Percentiles rank a stretch among this genome's conserved stretches.
phyloP scores from a whole-genome alignment of 257 asterid species.

The Solanum pinnatisectum region DNA sequence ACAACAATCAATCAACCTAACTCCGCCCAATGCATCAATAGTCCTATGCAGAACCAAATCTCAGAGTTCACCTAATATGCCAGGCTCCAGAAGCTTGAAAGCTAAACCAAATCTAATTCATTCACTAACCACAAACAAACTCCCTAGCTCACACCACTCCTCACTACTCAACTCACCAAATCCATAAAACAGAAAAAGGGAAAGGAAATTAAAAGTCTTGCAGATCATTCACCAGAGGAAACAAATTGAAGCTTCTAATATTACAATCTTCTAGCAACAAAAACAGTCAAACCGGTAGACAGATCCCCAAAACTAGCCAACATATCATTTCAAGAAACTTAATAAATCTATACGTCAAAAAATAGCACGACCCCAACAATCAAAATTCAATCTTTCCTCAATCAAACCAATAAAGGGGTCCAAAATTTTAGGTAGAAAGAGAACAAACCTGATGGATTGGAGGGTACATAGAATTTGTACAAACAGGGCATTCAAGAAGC shows the following conservation, averaged over 20 bases:
- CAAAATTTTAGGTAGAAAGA: conserved; percentile 31
- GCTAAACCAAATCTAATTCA: background rate
- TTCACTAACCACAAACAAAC: background rate
- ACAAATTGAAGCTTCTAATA: background rate
- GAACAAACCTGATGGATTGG: conserved; percentile 16
- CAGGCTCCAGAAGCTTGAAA: background rate
- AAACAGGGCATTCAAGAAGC: conserved; percentile 22
- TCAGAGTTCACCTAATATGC: background rate
- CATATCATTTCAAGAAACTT: background rate
- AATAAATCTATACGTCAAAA: background rate
- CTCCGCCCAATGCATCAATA: background rate
- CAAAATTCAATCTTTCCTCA: background rate
- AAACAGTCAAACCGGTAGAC: background rate
- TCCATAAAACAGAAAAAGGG: background rate
- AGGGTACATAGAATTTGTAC: conserved; percentile 4
- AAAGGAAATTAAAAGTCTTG: background rate
- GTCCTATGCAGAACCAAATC: background rate
- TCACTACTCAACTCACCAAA: background rate
- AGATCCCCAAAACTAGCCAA: background rate
- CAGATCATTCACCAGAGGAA: background rate
- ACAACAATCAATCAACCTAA: background rate
- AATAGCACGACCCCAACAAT: background rate
- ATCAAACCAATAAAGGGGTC: background rate
- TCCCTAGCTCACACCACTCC: background rate
- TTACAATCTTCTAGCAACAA: background rate